phyloP scores from a whole-genome alignment of 129 eudicot species.

The Kitagawia praeruptora region DNA sequence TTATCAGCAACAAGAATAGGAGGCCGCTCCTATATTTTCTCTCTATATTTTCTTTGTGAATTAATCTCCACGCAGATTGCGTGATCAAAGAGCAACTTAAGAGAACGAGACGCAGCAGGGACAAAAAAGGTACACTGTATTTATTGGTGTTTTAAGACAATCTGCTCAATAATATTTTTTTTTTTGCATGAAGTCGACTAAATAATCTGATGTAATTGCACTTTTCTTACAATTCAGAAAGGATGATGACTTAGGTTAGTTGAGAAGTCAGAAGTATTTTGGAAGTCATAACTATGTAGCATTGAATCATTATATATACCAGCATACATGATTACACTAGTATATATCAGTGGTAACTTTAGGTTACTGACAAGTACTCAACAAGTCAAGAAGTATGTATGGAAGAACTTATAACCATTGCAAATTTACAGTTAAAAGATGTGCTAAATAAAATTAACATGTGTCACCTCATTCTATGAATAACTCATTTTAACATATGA shows the following conservation, averaged over 20 bases:
- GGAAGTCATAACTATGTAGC: not conserved
- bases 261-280: not conserved
- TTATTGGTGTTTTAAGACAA: not conserved
- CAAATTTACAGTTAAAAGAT: too few relatives aligned
- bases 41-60: not conserved
- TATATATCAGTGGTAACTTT: not conserved
- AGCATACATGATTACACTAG: not conserved
- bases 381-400: too few relatives aligned
- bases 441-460: too few relatives aligned
- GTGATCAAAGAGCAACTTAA: slow-evolving; percentile 87
- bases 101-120: too few relatives aligned
- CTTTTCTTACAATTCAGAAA: not conserved
- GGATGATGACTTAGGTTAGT: not conserved
- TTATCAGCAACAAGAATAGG: slow-evolving; percentile 76
- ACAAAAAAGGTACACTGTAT: slow-evolving; percentile 59
- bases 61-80: slow-evolving; percentile 25
- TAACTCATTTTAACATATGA: too few relatives aligned
- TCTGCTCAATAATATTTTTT: not conserved
- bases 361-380: too few relatives aligned
- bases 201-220: not conserved
- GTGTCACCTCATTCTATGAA: too few relatives aligned
- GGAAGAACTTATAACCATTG: too few relatives aligned
- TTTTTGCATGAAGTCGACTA: not conserved
- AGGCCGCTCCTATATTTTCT: slow-evolving; percentile 62
- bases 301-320: not conserved